Evolutionary conservation across 805 yeast species (phyloP).

Genomic region (Cyberlindnera maritima): DNA sequence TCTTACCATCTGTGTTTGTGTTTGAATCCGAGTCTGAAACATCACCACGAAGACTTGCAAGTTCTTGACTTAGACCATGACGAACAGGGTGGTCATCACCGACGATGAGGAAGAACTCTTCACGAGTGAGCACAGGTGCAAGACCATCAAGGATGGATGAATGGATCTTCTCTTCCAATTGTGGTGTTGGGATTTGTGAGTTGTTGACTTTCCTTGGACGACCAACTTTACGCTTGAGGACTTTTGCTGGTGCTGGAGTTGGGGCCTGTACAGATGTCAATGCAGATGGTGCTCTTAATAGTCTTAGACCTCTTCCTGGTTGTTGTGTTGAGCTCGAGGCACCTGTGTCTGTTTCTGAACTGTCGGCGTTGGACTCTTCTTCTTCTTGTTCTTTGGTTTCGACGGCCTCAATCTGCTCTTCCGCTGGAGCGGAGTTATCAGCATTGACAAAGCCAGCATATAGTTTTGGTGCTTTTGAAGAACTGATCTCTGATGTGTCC

Average conservation of each 20-base stretch:
- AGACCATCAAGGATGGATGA: slow-evolving; percentile 29
- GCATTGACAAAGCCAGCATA: slow-evolving; percentile 27
- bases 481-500: slow-evolving; percentile 29
- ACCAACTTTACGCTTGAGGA: slow-evolving; percentile 1
- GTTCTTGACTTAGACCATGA: background rate
- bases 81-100: slow-evolving; percentile 5
- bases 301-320: background rate
- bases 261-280: too few relatives aligned
- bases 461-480: slow-evolving; percentile 29
- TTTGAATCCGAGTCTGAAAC: slow-evolving; percentile 12
- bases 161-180: slow-evolving; percentile 2
- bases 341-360: slow-evolving; percentile 22
- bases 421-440: background rate
- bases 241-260: background rate
- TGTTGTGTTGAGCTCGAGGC: slow-evolving; percentile 1
- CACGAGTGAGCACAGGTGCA: slow-evolving; percentile 30
- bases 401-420: background rate
- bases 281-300: background rate
- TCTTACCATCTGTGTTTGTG: slow-evolving; percentile 9
- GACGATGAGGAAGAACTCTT: slow-evolving; percentile 29
- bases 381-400: background rate
- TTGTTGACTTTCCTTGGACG: slow-evolving; percentile 2
- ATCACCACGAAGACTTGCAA: slow-evolving; percentile 4
- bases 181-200: background rate
- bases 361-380: slow-evolving; percentile 3